Evolutionary conservation across 306 rosid species (phyloP).

Genomic region (Quercus dentata): DNA sequence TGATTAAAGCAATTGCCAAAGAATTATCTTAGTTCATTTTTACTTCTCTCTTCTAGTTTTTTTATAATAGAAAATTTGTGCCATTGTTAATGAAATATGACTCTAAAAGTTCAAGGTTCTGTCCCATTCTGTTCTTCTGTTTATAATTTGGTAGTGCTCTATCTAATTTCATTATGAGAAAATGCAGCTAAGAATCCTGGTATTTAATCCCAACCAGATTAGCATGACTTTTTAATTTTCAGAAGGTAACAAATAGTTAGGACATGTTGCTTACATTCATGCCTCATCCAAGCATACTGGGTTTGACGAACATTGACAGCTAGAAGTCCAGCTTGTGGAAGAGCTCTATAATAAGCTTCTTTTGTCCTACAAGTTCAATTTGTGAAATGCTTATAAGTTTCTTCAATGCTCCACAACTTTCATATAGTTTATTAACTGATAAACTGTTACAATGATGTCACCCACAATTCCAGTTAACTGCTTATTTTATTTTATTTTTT

Average conservation of each 20-base stretch:
- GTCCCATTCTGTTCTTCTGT: background rate
- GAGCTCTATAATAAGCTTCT: background rate
- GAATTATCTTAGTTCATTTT: no score
- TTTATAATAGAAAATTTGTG: background rate
- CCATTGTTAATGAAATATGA: background rate
- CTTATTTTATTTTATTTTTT: background rate
- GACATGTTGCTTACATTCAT: background rate
- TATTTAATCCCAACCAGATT: background rate
- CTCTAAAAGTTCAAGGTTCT: background rate
- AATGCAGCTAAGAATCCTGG: background rate
- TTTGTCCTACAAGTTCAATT: background rate
- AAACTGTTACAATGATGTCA: background rate
- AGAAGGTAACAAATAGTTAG: background rate
- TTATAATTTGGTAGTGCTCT: background rate
- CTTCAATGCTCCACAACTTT: background rate
- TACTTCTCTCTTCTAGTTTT: background rate
- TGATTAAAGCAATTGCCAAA: no score
- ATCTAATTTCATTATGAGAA: background rate
- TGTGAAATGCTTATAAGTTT: background rate
- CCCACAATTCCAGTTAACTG: background rate
- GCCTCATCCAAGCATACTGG: background rate
- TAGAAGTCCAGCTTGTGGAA: no score
- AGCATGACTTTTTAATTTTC: background rate
- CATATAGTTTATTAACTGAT: background rate
- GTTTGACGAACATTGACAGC: background rate